Evolutionary conservation across 108 stramenopile species (phyloP), one percentile per base, ranked within the genome.

Genomic region (Cyclotella atomus): DNA sequence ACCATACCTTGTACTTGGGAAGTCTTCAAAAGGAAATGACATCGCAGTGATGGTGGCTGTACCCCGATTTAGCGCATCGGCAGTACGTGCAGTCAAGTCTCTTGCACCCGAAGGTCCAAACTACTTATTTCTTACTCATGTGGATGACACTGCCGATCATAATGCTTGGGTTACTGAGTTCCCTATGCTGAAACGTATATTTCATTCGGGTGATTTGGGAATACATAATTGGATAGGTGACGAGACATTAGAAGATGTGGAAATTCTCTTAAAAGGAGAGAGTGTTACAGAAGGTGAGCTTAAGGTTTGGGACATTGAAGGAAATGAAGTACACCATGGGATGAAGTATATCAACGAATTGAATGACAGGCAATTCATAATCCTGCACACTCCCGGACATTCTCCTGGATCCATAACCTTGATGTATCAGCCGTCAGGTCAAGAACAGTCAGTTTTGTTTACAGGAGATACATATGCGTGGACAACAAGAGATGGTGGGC

Each of bases 81-180:
- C 86, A 25, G 70, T 87, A 8, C 47, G 47, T 20, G 73, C 85
- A 2, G 73, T 91, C 0, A 75, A 77, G 30, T 70, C 59, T 33
- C 3, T 88, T 17, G 9, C 44, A 8, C 46, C 55, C 21, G 35
- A 36, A 34, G 86, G 87, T 20, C 87, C 89, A 4, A 63, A 84
- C 29, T 88, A 86, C 52, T 20, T 90, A 49, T 73, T 88, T 35
- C 60, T 90, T 36, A 87, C 87, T 9, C 89, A 90, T 59, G 87
- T 90, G 12, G 89, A 90, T 74, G 89, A 90, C 68, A 88, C 89
- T 20, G 87, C 89, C n/a, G 85, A 86, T 75, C 89, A 90, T 59
- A 56, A 71, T 41, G 66, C 84, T 43, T 90, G 89, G 89, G 70
- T 65, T 8, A 57, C 57, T 7, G 70, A 86, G 23, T 90, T 80